Percentiles rank a stretch among this genome's conserved stretches.
These are phyloP conservation scores for Oidium heveae DNA, from an alignment of 2,329 filamentous ascomycete species.

Conservation along the genomic window DNA sequence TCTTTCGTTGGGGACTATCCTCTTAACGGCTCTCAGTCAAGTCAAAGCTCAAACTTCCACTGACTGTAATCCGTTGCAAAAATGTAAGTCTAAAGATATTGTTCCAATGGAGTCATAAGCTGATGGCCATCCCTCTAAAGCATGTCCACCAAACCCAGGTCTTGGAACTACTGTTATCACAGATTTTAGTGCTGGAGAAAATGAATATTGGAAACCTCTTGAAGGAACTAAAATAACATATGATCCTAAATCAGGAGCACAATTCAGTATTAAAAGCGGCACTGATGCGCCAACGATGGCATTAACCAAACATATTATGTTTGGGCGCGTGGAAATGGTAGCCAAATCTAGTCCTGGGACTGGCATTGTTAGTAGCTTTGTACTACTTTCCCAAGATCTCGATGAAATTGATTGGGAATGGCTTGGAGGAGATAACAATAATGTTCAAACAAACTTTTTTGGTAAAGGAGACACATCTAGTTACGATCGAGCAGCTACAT, in stretches of 20 bases:
- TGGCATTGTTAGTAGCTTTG: conserved; percentile 24
- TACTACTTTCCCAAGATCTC: conserved; percentile 23
- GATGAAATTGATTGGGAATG: conserved; percentile 29
- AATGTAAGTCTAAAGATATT: conserved; percentile 10
- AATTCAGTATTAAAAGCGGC: conserved; percentile 22
- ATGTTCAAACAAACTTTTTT: conserved; percentile 26
- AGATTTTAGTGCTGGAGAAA: conserved; percentile 19
- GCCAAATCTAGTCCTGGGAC: conserved; percentile 21
- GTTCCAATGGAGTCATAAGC: not conserved
- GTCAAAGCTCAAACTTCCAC: conserved; percentile 20
- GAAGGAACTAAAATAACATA: conserved; percentile 19
- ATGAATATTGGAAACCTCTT: conserved; percentile 29
- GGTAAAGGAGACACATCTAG: conserved; percentile 27
- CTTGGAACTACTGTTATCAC: conserved; percentile 17
- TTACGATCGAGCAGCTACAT: conserved; percentile 21
- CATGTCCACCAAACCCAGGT: conserved; percentile 20
- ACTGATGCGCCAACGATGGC: conserved; percentile 22
- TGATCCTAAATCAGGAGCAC: conserved; percentile 18
- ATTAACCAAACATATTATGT: conserved; percentile 25
- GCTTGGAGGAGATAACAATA: conserved; percentile 12
- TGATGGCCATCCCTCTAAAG: conserved; percentile 7
- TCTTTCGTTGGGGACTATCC: conserved; percentile 5
- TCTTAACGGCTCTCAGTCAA: conserved; percentile 7
- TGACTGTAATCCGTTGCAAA: conserved; percentile 19
- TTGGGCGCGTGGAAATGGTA: conserved; percentile 23